phyloP scores from a whole-genome alignment of 352 stramenopile species.

The Pythium grandisporangium region DNA sequence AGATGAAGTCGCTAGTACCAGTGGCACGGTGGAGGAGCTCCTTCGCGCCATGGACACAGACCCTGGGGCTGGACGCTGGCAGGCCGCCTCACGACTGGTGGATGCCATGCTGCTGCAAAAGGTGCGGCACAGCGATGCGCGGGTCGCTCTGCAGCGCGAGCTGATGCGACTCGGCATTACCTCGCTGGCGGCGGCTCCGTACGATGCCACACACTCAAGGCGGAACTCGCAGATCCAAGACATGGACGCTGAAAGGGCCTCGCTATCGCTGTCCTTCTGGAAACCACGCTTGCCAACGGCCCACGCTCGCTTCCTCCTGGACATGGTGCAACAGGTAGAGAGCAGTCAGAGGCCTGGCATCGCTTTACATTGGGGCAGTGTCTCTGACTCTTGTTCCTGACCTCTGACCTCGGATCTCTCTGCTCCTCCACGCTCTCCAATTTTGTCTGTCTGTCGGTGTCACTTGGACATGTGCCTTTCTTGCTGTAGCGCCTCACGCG shows the following conservation, averaged over 20 bases:
- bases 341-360: too few relatives aligned
- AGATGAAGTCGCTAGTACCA: too few relatives aligned
- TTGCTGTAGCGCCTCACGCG: conserved; percentile 32
- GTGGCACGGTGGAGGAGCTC: conserved; percentile 51
- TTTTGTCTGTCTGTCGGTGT: too few relatives aligned
- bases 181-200: too few relatives aligned
- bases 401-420: too few relatives aligned
- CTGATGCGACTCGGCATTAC: conserved; percentile 15
- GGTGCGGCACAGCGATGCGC: conserved; percentile 30
- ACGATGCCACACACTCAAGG: too few relatives aligned
- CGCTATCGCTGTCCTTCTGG: too few relatives aligned
- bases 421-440: too few relatives aligned
- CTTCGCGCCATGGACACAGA: conserved; percentile 33
- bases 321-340: conserved; percentile 56
- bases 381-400: too few relatives aligned
- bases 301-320: conserved; percentile 32
- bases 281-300: conserved; percentile 6
- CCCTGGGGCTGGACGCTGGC: conserved; percentile 29
- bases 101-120: conserved; percentile 55
- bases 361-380: too few relatives aligned
- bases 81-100: conserved; percentile 49
- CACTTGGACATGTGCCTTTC: neutral
- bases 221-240: too few relatives aligned
- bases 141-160: conserved; percentile 19
- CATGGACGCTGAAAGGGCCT: too few relatives aligned